phyloP scores from a whole-genome alignment of 371 early-diverging fungal genomes.

The Thermomucor indicae-seudaticae region DNA sequence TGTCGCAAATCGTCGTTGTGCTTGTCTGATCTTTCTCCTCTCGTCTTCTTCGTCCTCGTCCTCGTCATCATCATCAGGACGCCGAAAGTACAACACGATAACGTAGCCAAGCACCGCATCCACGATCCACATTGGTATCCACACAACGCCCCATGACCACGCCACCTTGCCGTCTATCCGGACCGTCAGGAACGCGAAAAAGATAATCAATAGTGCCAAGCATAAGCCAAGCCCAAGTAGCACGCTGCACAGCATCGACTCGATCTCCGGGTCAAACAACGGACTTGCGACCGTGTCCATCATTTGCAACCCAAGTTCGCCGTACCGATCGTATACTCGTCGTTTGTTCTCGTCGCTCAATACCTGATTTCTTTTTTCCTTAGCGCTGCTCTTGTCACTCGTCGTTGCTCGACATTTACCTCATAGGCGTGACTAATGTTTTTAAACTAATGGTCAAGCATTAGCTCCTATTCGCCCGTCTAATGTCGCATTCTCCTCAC shows the following conservation, averaged over 20 bases:
- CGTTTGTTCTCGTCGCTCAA: slow-evolving; percentile 74
- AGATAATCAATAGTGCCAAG: slow-evolving; percentile 65
- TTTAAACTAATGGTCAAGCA: slow-evolving; percentile 52
- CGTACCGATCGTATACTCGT: slow-evolving; percentile 81
- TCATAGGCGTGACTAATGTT: slow-evolving; percentile 82
- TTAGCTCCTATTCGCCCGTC: not conserved
- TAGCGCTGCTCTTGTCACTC: not conserved
- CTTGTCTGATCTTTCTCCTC: slow-evolving; percentile 10
- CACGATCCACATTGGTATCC: slow-evolving; percentile 79
- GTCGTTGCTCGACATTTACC: slow-evolving; percentile 21
- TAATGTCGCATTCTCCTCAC: slow-evolving; percentile 16
- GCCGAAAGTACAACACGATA: slow-evolving; percentile 16
- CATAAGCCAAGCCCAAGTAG: slow-evolving; percentile 54
- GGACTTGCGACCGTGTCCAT: slow-evolving; percentile 69
- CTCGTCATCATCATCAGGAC: slow-evolving; percentile 26
- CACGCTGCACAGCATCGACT: slow-evolving; percentile 64
- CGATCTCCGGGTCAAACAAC: slow-evolving; percentile 74
- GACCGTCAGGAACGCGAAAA: slow-evolving; percentile 71
- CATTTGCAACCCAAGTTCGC: slow-evolving; percentile 84
- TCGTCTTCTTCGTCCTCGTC: slow-evolving; percentile 26
- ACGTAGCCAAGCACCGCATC: slow-evolving; percentile 38
- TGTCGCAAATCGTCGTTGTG: slow-evolving; percentile 11
- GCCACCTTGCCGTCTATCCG: slow-evolving; percentile 65
- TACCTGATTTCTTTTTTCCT: slow-evolving; percentile 11
- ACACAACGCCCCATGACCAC: slow-evolving; percentile 75